Evolutionary conservation across 75 land plant species (phyloP).

Genomic region (Selaginella moellendorffii): DNA sequence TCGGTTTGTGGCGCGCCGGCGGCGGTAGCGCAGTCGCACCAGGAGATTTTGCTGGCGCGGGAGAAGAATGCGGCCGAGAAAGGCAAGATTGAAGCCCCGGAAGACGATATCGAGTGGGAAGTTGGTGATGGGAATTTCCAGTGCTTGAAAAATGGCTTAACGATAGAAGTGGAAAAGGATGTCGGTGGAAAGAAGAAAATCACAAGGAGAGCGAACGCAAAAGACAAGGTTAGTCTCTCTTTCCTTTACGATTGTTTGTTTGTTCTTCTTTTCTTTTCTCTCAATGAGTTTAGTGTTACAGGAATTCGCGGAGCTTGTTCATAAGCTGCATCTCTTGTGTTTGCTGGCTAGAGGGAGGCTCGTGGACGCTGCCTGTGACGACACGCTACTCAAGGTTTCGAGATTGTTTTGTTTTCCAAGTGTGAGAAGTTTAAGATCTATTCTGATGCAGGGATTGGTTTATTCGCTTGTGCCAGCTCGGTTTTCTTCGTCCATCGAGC

Average conservation of each 20-base stretch:
- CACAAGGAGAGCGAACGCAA: background rate
- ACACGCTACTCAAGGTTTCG: conserved; percentile 74
- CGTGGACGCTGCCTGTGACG: conserved; percentile 65
- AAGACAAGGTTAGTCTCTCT: background rate
- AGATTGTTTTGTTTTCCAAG: background rate
- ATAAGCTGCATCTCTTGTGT: conserved; percentile 85
- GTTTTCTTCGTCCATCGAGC: conserved; percentile 25
- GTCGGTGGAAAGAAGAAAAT: background rate
- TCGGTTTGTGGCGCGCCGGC: too few species aligned
- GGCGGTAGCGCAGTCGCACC: too few species aligned
- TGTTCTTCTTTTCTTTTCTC: too few species aligned
- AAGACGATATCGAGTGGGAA: background rate
- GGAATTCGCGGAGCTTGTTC: conserved; percentile 84
- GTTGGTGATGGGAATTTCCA: background rate
- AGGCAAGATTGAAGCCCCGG: too few species aligned
- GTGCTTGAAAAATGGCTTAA: background rate
- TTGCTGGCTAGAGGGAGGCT: conserved; percentile 73
- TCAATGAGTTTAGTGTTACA: too few species aligned
- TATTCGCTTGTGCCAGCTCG: conserved; percentile 57
- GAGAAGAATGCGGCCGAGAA: too few species aligned
- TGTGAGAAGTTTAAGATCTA: background rate
- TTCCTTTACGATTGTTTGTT: too few species aligned
- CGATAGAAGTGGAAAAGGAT: background rate
- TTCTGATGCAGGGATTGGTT: conserved; percentile 55
- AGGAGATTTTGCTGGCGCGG: too few species aligned